Conservation (phyloP, 2,329 filamentous ascomycete genomes). For the Orbilia quercus region DNA sequence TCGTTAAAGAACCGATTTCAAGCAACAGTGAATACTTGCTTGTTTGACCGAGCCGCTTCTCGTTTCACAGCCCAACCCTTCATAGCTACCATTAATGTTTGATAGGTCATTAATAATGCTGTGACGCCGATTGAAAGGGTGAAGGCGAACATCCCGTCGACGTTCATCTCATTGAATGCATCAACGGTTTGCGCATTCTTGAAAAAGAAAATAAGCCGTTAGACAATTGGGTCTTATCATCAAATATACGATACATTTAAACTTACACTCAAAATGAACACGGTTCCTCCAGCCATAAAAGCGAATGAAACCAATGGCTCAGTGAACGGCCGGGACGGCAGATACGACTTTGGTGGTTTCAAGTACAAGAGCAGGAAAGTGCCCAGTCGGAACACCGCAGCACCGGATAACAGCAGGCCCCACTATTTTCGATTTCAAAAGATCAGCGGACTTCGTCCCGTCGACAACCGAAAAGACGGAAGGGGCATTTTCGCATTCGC, state of each 20-base stretch:
- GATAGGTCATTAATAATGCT: slow-evolving; percentile 85
- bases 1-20: slow-evolving; percentile 23
- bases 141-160: slow-evolving; percentile 94
- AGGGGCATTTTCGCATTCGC: slow-evolving; percentile 5
- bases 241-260: background rate
- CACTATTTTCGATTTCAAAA: slow-evolving; percentile 69
- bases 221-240: background rate
- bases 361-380: slow-evolving; percentile 86
- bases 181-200: slow-evolving; percentile 79
- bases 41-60: slow-evolving; percentile 43
- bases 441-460: slow-evolving; percentile 34
- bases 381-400: slow-evolving; percentile 78
- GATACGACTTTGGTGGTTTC: slow-evolving; percentile 79
- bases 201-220: background rate
- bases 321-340: slow-evolving; percentile 86
- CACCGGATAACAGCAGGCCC: slow-evolving; percentile 84
- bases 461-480: slow-evolving; percentile 36
- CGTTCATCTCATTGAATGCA: slow-evolving; percentile 70
- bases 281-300: slow-evolving; percentile 83
- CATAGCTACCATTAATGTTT: slow-evolving; percentile 79
- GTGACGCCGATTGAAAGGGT: slow-evolving; percentile 87
- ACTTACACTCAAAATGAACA: slow-evolving; percentile 91
- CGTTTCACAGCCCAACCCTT: slow-evolving; percentile 82
- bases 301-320: slow-evolving; percentile 90
- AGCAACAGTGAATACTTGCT: slow-evolving; percentile 43